phyloP scores from a whole-genome alignment of 2,329 filamentous ascomycete species.

The Cercospora sp. region DNA sequence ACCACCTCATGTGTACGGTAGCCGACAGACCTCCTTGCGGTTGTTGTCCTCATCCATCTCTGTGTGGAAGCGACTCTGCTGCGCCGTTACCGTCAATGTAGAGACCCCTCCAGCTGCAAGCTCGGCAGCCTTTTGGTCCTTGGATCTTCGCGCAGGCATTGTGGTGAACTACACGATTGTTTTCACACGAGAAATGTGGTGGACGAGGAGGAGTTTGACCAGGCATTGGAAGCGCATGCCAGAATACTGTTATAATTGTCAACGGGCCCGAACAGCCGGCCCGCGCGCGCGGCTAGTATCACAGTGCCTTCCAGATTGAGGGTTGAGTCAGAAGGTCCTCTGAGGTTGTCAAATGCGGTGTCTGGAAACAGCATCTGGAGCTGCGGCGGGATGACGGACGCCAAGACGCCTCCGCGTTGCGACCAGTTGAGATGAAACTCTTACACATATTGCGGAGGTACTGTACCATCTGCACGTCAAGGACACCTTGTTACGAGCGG shows the following conservation, averaged over 20 bases:
- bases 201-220: background rate
- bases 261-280: background rate
- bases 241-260: background rate
- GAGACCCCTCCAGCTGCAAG: constrained; percentile 3
- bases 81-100: constrained; percentile 25
- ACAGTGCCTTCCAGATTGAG: background rate
- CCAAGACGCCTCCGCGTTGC: background rate
- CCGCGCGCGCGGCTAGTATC: background rate
- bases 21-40: constrained; percentile 25
- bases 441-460: background rate
- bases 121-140: constrained; percentile 11
- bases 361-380: constrained; percentile 10
- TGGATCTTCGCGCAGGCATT: constrained; percentile 10
- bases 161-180: background rate
- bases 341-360: background rate
- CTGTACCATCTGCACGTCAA: background rate
- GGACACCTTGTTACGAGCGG: constrained; percentile 4
- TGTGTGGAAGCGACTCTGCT: constrained; percentile 30
- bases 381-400: constrained; percentile 4
- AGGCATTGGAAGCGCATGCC: background rate
- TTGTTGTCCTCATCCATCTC: constrained; percentile 29
- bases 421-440: background rate
- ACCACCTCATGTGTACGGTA: background rate
- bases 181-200: background rate
- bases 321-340: constrained; percentile 1